Evolutionary conservation across 1,139 yeast genomes (phyloP), one percentile per base, ranked within the genome.

Genomic region (Geotrichum carabidarum): DNA sequence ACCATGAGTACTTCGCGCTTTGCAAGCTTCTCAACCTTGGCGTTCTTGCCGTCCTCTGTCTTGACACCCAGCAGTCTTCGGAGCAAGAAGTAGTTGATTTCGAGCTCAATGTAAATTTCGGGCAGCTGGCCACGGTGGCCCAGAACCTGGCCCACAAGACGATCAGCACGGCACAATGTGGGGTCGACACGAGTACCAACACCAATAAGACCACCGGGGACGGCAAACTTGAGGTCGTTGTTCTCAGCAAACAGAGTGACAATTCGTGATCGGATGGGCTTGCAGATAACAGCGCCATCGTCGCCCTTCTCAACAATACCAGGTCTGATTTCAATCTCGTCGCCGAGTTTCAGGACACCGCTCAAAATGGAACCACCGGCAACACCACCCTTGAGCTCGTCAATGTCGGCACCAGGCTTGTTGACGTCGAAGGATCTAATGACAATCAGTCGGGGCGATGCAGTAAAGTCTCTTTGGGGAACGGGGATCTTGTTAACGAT

Each of bases 191-290:
- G 88, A 56, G 99, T 93, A 77, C 99, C 99, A 57, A 94, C 98
- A 81, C 99, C 99, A 67, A 94, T 94, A 71, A 94, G 82, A 63
- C 99, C 99, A 82, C 99, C 99, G 50, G 99, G 99, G 67, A 94
- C 99, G 53, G 99, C 99, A 68, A 93, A 94, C 72, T 93, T 93
- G 74, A 94, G 82, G 72, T 91, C 97, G 68, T 94, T 94, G 74
- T 93, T 91, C 75, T 94, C 99, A 57, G 99, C 99, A 71, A 91
- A 91, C 64, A 94, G 79, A 18, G 98, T 86, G 50, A 89, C 93
- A 68, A 94, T 90, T 68, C 89, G 84, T 56, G 98, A 90, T 76
- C 87, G 88, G 68, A 94, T 93, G 50, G 99, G 97, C 71, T 85
- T 86, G 79, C 98, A 91, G 65, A 93, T 88, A 73, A 86, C 87